These are phyloP conservation scores for Fusarium sp. DNA, from an alignment of 2,329 filamentous ascomycete genomes.

Conservation along the genomic window DNA sequence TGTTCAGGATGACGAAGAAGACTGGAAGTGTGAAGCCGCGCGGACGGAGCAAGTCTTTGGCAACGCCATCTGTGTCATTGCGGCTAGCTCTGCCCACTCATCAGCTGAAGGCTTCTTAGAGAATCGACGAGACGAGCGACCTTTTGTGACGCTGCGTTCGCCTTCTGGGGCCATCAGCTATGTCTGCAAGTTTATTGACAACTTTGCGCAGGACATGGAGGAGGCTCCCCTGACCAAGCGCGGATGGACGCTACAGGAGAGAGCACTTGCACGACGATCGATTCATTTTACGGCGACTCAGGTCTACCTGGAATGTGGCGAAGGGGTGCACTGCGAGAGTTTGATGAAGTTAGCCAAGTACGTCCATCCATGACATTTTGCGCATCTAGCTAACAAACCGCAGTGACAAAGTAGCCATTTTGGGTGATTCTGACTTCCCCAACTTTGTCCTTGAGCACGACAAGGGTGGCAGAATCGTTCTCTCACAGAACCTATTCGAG, in stretches of 20 bases:
- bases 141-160: not conserved
- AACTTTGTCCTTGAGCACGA: not conserved
- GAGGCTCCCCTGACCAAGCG: constrained; percentile 44
- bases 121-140: not conserved
- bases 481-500: not conserved
- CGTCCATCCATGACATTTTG: too few relatives aligned
- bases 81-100: not conserved
- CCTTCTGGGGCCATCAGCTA: constrained; percentile 17
- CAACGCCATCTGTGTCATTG: constrained; percentile 5
- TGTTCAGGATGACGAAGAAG: not conserved
- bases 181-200: constrained; percentile 47
- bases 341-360: not conserved
- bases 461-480: not conserved
- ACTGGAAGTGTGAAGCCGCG: constrained; percentile 6
- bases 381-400: fast-evolving
- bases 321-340: not conserved
- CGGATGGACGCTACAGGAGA: constrained; percentile 13
- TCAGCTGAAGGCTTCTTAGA: constrained; percentile 3
- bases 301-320: constrained; percentile 6
- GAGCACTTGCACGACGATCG: not conserved
- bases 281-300: constrained; percentile 10
- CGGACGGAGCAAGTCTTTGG: constrained; percentile 10
- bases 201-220: constrained; percentile 50
- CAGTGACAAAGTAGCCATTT: not conserved
- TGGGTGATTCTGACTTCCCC: not conserved